phyloP scores from a whole-genome alignment of 2,329 filamentous ascomycete genomes.

The Curvularia sp. region DNA sequence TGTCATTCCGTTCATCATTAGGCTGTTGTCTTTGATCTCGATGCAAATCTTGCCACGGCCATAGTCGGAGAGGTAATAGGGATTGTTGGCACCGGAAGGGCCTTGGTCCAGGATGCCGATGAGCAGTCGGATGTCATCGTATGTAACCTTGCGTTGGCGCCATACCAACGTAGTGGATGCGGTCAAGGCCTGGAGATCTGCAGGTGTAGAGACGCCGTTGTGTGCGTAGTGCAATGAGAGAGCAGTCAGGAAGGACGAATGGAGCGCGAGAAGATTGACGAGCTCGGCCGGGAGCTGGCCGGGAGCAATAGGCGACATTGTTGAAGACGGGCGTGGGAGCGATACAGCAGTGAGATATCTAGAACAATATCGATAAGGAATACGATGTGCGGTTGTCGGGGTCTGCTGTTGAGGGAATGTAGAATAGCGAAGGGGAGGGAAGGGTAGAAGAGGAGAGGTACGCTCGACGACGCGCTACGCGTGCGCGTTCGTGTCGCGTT shows the following conservation, averaged over 20 bases:
- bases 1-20: slow-evolving; percentile 35
- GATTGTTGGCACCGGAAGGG: slow-evolving; percentile 38
- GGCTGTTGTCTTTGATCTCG: slow-evolving; percentile 46
- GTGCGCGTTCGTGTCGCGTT: slow-evolving; percentile 37
- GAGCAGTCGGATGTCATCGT: slow-evolving; percentile 56
- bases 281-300: slow-evolving; percentile 52
- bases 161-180: slow-evolving; percentile 54
- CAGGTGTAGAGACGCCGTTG: slow-evolving; percentile 55
- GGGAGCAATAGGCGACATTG: slow-evolving; percentile 43
- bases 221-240: slow-evolving; percentile 59
- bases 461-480: slow-evolving; percentile 18
- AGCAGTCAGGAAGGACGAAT: slow-evolving; percentile 58
- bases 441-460: slow-evolving; percentile 27
- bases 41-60: slow-evolving; percentile 53
- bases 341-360: slow-evolving; percentile 30
- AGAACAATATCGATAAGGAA: slow-evolving; percentile 29
- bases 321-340: slow-evolving; percentile 26
- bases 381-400: slow-evolving; percentile 22
- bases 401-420: slow-evolving; percentile 30
- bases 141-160: slow-evolving; percentile 55
- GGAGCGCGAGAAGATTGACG: slow-evolving; percentile 53
- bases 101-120: slow-evolving; percentile 51
- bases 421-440: slow-evolving; percentile 32
- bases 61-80: slow-evolving; percentile 54
- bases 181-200: slow-evolving; percentile 51